Evolutionary conservation across 768 basidiomycete genomes (phyloP).

Genomic region (Kwoniella mangroviensis): DNA sequence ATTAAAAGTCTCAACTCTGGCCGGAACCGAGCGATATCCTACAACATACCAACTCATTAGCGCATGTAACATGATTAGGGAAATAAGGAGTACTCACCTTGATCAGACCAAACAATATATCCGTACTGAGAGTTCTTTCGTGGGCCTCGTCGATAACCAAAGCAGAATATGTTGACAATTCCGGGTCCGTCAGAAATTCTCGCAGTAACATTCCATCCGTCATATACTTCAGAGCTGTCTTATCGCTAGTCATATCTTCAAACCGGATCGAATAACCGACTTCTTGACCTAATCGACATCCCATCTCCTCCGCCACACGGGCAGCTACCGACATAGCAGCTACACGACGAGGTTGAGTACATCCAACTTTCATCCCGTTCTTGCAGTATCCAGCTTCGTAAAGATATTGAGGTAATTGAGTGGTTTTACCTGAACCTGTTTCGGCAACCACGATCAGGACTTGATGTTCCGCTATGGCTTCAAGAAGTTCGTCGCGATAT

Average conservation of each 20-base stretch:
- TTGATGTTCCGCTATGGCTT: slow-evolving; percentile 87
- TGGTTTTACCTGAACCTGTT: slow-evolving; percentile 98
- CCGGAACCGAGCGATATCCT: slow-evolving; percentile 60
- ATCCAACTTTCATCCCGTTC: slow-evolving; percentile 79
- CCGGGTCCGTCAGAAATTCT: slow-evolving; percentile 96
- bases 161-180: slow-evolving; percentile 90
- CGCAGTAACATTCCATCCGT: slow-evolving; percentile 98
- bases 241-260: slow-evolving; percentile 99
- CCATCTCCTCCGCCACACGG: slow-evolving; percentile 99
- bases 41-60: neutral
- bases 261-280: slow-evolving; percentile 99
- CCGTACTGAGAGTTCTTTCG: slow-evolving; percentile 95
- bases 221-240: slow-evolving; percentile 99
- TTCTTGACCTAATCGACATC: slow-evolving; percentile 93
- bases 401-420: slow-evolving; percentile 95
- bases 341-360: slow-evolving; percentile 97
- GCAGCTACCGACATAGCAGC: slow-evolving; percentile 99
- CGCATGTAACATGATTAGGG: slow-evolving; percentile 11
- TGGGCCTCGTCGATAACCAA: slow-evolving; percentile 99
- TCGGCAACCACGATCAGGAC: slow-evolving; percentile 97
- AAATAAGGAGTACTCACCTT: slow-evolving; percentile 71
- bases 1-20: slow-evolving; percentile 92
- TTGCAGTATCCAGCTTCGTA: slow-evolving; percentile 96
- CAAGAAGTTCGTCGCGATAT: slow-evolving; percentile 84
- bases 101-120: slow-evolving; percentile 96